These are phyloP conservation scores for Colletotrichum orbiculare DNA, from an alignment of 2,329 filamentous ascomycete genomes.

Conservation along the genomic window DNA sequence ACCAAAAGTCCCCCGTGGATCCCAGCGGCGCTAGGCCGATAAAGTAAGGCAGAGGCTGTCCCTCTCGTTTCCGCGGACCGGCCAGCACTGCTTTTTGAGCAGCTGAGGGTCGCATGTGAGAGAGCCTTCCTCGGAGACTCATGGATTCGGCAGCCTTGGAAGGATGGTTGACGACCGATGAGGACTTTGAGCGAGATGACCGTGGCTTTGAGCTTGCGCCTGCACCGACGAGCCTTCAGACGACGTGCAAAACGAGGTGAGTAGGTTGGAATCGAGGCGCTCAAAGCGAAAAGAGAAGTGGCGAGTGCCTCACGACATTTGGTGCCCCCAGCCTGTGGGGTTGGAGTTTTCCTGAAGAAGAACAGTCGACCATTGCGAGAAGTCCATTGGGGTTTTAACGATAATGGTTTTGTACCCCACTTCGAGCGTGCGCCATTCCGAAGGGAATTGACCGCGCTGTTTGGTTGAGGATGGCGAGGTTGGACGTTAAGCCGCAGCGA, in stretches of 20 bases:
- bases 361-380: not conserved
- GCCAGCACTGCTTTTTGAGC: slow-evolving; percentile 35
- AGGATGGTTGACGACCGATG: too few relatives aligned
- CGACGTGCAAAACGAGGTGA: too few relatives aligned
- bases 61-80: slow-evolving; percentile 29
- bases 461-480: not conserved
- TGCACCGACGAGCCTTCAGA: too few relatives aligned
- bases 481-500: not conserved
- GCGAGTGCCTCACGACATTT: too few relatives aligned
- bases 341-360: too few relatives aligned
- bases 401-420: not conserved
- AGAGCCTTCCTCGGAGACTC: not conserved
- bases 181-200: too few relatives aligned
- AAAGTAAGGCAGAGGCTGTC: slow-evolving; percentile 26
- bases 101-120: slow-evolving; percentile 29
- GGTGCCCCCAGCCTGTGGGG: too few relatives aligned
- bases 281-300: too few relatives aligned
- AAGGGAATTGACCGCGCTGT: not conserved
- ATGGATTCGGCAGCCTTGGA: too few relatives aligned
- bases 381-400: not conserved
- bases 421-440: slow-evolving; percentile 7
- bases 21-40: slow-evolving; percentile 28
- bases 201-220: too few relatives aligned
- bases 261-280: too few relatives aligned
- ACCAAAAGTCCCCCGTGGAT: slow-evolving; percentile 25